Evolutionary conservation across 179 eudicot genomes (phyloP), one percentile per base, ranked within the genome.

Genomic region (Carnegiea gigantea): DNA sequence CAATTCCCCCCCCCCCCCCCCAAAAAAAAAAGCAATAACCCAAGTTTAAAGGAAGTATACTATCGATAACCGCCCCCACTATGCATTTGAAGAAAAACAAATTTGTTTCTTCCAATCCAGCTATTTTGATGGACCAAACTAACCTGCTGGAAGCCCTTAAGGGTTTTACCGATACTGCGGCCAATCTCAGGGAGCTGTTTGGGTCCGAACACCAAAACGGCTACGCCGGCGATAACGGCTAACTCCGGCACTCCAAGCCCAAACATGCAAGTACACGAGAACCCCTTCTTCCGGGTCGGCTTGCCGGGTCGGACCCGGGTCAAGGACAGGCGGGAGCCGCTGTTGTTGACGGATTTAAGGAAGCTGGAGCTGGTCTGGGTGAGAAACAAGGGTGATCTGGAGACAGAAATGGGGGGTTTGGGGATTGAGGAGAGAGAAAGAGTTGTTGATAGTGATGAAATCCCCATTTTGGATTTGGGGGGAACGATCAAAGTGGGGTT

Each of bases 211-310:
- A 94, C 90, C 36, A 95, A 92, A 26, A 91, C 95, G 0, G 93
- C 93, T 3, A 95, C 99, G 13, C 99, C 99, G 0, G 94, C 98
- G 51, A 95, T 92, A 21, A 95, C 99, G 6, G 89, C 98, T 38
- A 95, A 92, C 90, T 95, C 98, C 49, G 99, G 99, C 70, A 95
- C 92, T 17, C 99, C 99, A 9, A 95, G 92, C 10, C 99, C 99
- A 73, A 95, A 95, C 77, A 95, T 60, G 54, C 92, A 84, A 54
- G 78, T 92, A 81, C 98, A 93, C 9, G 84, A 84, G 17, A 95
- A 77, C 9, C 92, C 86, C 79, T 36, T 68, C 48, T 82, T 0
- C 24, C 70, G 82, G 79, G 85, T 26, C 92, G 86, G 9, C 44
- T 40, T 40, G 9, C 44, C 44, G 44, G 8, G 44, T 40, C 44